These are phyloP conservation scores for Pleurotus salmoneostramineus DNA, from an alignment of 768 basidiomycete genomes.

Conservation along the genomic window DNA sequence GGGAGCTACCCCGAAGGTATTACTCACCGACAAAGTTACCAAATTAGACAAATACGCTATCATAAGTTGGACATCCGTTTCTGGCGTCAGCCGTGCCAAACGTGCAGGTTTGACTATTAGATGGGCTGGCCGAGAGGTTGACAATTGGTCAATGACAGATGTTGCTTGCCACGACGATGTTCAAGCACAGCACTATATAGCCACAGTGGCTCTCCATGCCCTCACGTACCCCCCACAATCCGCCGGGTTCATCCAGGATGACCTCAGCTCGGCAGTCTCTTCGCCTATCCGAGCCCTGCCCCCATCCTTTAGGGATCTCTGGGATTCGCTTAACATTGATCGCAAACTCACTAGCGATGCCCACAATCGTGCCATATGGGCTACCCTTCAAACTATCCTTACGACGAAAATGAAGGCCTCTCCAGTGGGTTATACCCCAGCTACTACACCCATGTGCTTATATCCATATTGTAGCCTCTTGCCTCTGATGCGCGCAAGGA, in stretches of 20 bases:
- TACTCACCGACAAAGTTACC: constrained; percentile 64
- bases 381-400: constrained; percentile 58
- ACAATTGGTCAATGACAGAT: constrained; percentile 80
- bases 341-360: constrained; percentile 59
- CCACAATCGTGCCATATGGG: constrained; percentile 70
- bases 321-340: constrained; percentile 79
- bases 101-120: constrained; percentile 69
- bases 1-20: constrained; percentile 72
- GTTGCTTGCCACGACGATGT: constrained; percentile 71
- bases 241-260: constrained; percentile 56
- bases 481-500: background rate
- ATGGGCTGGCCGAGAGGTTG: constrained; percentile 60
- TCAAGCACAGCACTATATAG: constrained; percentile 90
- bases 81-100: constrained; percentile 69
- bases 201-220: constrained; percentile 80
- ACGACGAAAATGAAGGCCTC: constrained; percentile 49
- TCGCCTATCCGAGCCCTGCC: constrained; percentile 83
- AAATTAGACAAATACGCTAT: constrained; percentile 75
- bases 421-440: constrained; percentile 27
- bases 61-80: constrained; percentile 61
- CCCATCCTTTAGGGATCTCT: constrained; percentile 79
- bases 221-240: constrained; percentile 61
- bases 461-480: background rate
- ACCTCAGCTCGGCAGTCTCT: constrained; percentile 37
- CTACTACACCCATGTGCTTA: background rate